Evolutionary conservation across 176 grass and related monocot species (phyloP), one percentile per base, ranked within the genome.

Genomic region (Oryza nivara): DNA sequence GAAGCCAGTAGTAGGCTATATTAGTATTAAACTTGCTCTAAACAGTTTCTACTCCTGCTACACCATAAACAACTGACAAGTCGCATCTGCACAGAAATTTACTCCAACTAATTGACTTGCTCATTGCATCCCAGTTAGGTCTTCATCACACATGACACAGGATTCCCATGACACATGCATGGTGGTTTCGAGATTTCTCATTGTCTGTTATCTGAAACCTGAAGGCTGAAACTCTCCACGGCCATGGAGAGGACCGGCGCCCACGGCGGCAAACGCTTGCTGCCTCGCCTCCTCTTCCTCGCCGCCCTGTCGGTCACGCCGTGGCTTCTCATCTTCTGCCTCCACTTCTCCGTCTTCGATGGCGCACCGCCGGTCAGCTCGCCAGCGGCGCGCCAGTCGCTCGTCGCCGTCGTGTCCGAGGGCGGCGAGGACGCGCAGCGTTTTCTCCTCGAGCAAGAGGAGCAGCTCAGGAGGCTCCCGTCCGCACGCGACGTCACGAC

Each of bases 241-340:
- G 35, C 32, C 74, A 94, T 94, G 92, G 92, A 90, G 63, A 90
- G 58, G 71, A 4, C 67, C 19, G 71, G 49, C 36, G 60, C 48
- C 16, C 16, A 36, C 75, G 65, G 54, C 47, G 68, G 81, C 9
- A 89, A 76, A 26, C 78, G 73, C 25, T 87, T 79, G 82, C 65
- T 81, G n/a, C 88, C 66, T n/a, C 85, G 86, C 10, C 40, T 92
- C 58, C 84, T 91, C 90, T 30, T 94, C 47, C 34, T 94, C 44
- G 32, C 60, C 20, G 40, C 71, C 9, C 67, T 92, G 20, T 85
- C 87, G 22, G 58, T 60, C 81, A 88, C 86, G 73, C 88, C 88
- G 15, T 92, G 92, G 90, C 72, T 94, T 49, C 72, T 92, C 75
- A 82, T 94, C 70, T 48, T 90, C 58, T 92, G 86, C 90, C 88